Evolutionary conservation across 345 rosid species (phyloP).

Genomic region (Geranium rotundifolium): DNA sequence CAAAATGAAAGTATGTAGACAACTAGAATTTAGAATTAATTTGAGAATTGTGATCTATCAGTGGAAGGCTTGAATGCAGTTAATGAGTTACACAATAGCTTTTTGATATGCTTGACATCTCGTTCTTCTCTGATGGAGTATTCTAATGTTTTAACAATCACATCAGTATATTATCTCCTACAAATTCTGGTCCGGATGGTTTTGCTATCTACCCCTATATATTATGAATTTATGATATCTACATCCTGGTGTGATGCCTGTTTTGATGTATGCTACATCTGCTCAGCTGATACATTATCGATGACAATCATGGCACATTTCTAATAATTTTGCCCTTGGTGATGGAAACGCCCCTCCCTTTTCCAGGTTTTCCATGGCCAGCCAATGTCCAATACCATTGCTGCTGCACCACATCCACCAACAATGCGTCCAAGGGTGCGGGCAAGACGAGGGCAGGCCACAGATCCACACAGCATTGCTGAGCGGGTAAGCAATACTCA

Average conservation of each 20-base stretch:
- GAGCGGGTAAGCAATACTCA: slow-evolving; percentile 51
- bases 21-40: too few relatives aligned
- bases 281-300: too few relatives aligned
- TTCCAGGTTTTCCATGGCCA: slow-evolving; percentile 86
- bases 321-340: too few relatives aligned
- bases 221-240: not conserved
- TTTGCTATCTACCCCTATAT: not conserved
- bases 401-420: slow-evolving; percentile 83
- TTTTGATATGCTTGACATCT: not conserved
- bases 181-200: not conserved
- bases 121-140: not conserved
- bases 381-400: slow-evolving; percentile 55
- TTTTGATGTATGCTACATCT: too few relatives aligned
- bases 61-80: too few relatives aligned
- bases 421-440: slow-evolving; percentile 91
- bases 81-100: not conserved
- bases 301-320: too few relatives aligned
- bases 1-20: too few relatives aligned
- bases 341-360: not conserved
- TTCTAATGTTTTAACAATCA: too few relatives aligned
- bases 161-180: too few relatives aligned
- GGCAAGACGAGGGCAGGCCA: slow-evolving; percentile 99
- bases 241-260: not conserved
- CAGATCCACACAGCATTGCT: slow-evolving; percentile 99
- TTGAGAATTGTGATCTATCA: too few relatives aligned